A percentile compares a stretch with the other conserved stretches of the same genome.
Evolutionary conservation across 2,329 filamentous ascomycete genomes (phyloP).

Genomic region (Rhinocladiella similis): DNA sequence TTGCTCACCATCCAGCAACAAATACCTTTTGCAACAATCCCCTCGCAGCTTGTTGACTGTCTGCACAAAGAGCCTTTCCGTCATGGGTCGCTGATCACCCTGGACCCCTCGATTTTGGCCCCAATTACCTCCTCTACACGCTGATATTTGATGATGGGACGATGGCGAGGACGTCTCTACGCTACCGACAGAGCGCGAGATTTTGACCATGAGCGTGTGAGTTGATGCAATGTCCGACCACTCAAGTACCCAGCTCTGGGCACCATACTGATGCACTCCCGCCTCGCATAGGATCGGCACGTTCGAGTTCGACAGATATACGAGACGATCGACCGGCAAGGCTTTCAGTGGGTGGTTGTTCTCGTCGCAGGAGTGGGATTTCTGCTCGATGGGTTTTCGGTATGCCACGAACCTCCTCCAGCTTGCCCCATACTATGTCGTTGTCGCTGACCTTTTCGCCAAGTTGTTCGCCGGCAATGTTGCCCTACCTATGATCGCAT

Average conservation of each 20-base stretch:
- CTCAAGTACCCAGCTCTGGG: background rate
- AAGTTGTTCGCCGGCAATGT: slow-evolving; percentile 52
- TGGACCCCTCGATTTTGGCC: slow-evolving; percentile 16
- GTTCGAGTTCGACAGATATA: slow-evolving; percentile 46
- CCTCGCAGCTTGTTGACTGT: slow-evolving; percentile 2
- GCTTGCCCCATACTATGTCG: background rate
- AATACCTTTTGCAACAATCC: background rate
- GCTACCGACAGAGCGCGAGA: slow-evolving; percentile 46
- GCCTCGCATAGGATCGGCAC: slow-evolving; percentile 38
- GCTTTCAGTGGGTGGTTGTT: slow-evolving; percentile 45
- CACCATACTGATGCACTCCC: background rate
- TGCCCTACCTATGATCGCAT: slow-evolving; percentile 50
- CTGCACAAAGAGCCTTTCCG: background rate
- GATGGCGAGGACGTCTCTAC: slow-evolving; percentile 35
- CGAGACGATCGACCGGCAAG: slow-evolving; percentile 45
- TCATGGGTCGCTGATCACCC: slow-evolving; percentile 10
- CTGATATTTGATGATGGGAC: slow-evolving; percentile 11
- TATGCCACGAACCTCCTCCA: slow-evolving; percentile 25
- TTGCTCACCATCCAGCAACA: background rate
- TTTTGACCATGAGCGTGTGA: slow-evolving; percentile 44
- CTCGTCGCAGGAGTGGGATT: slow-evolving; percentile 52
- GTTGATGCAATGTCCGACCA: background rate
- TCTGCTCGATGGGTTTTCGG: slow-evolving; percentile 49
- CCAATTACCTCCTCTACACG: background rate
- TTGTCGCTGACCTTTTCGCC: slow-evolving; percentile 26